Conservation (phyloP, 345 rosid species). For the Populus ilicifolia region DNA sequence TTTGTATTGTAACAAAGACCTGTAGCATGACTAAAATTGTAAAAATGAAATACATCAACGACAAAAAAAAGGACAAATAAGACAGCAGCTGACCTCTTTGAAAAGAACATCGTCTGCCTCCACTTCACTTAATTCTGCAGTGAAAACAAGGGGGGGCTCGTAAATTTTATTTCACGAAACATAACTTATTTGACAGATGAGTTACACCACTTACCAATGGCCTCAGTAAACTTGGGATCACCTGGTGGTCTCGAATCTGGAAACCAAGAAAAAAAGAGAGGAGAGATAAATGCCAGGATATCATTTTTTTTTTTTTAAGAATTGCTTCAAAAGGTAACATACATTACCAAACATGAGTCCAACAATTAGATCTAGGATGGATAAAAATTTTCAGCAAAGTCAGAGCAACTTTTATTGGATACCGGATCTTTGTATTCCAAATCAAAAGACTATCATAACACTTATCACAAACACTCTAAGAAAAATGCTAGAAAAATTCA, state of each 20-base stretch:
- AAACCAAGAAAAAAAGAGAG: conserved; percentile 10
- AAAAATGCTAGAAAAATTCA: neutral
- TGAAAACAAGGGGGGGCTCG: neutral
- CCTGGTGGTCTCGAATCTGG: conserved; percentile 58
- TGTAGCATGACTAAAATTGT: neutral
- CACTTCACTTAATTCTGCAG: conserved; percentile 63
- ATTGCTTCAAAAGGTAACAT: neutral
- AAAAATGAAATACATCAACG: neutral
- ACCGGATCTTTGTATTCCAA: neutral
- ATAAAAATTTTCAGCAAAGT: neutral
- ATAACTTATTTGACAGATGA: neutral
- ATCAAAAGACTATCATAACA: neutral
- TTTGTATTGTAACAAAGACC: neutral
- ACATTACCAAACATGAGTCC: neutral
- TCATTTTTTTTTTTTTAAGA: neutral
- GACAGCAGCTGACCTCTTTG: conserved; percentile 56
- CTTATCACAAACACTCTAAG: neutral
- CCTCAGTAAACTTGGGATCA: conserved; percentile 68
- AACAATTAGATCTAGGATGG: neutral
- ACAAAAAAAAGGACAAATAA: neutral
- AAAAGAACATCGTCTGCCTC: conserved; percentile 90
- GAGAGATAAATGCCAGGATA: neutral
- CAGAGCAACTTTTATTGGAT: neutral
- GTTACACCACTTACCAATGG: conserved; percentile 54
- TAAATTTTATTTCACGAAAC: neutral